Evolutionary conservation across 768 basidiomycete genomes (phyloP).

Genomic region (Podaxis sp.): DNA sequence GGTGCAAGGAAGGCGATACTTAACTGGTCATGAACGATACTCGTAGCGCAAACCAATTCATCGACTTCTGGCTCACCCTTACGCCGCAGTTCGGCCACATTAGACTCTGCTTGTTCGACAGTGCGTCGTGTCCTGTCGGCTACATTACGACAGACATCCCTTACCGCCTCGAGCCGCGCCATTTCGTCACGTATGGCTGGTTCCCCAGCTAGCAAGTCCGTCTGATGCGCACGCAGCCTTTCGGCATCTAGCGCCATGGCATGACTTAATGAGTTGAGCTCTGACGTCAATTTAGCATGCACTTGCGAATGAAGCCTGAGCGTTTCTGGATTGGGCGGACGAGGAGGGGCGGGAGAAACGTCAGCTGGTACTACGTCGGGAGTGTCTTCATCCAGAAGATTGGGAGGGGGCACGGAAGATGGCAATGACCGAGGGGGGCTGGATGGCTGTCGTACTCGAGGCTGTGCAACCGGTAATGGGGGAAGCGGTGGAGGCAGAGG

Average conservation of each 20-base stretch:
- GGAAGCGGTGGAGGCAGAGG: constrained; percentile 16
- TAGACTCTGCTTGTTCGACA: constrained; percentile 67
- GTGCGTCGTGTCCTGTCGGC: constrained; percentile 61
- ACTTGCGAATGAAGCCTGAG: constrained; percentile 76
- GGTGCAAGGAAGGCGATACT: constrained; percentile 25
- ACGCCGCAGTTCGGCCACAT: constrained; percentile 72
- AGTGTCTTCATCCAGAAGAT: constrained; percentile 66
- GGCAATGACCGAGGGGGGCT: constrained; percentile 14
- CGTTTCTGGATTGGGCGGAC: constrained; percentile 89
- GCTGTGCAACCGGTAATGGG: constrained; percentile 16
- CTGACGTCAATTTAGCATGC: constrained; percentile 69
- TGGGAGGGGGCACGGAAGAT: constrained; percentile 37
- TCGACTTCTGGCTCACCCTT: constrained; percentile 94
- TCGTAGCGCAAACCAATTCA: constrained; percentile 93
- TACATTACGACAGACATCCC: constrained; percentile 84
- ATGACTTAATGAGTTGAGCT: constrained; percentile 68
- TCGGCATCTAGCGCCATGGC: constrained; percentile 66
- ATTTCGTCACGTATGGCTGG: constrained; percentile 97
- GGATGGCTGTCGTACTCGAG: constrained; percentile 17
- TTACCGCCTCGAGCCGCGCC: constrained; percentile 89
- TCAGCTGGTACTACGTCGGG: constrained; percentile 21
- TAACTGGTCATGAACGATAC: constrained; percentile 96
- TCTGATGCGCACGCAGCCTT: constrained; percentile 75
- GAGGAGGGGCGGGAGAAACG: constrained; percentile 54
- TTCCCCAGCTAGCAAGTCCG: constrained; percentile 84